These are phyloP conservation scores for Entomortierella parvispora DNA, from an alignment of 192 early-diverging fungal species.

Conservation along the genomic window DNA sequence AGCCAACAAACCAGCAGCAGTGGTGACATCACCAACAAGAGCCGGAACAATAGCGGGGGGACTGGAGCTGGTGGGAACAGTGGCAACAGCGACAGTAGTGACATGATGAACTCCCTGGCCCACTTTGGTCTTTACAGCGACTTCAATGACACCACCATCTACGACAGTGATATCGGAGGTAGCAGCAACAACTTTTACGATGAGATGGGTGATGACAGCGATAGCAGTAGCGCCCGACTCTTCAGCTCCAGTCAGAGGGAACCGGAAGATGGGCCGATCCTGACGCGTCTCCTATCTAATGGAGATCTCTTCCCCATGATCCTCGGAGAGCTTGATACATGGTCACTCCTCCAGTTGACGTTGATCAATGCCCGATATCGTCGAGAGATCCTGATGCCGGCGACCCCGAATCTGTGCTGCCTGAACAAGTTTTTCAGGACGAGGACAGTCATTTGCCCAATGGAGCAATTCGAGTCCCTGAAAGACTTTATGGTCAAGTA, in stretches of 20 bases:
- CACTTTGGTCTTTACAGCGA: no score
- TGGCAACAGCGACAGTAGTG: background rate
- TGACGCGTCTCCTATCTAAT: slow-evolving; percentile 19
- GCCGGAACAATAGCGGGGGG: no score
- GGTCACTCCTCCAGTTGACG: slow-evolving; percentile 25
- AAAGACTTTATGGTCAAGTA: slow-evolving; percentile 52
- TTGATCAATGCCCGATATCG: slow-evolving; percentile 19
- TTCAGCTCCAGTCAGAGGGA: background rate
- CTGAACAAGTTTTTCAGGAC: slow-evolving; percentile 29
- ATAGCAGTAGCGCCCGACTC: background rate
- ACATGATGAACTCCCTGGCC: background rate
- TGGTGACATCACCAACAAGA: background rate
- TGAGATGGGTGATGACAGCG: background rate
- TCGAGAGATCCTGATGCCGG: slow-evolving; percentile 36
- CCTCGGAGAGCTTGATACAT: slow-evolving; percentile 24
- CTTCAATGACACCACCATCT: no score
- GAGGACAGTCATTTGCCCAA: slow-evolving; percentile 37
- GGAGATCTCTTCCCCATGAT: slow-evolving; percentile 36
- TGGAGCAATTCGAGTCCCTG: slow-evolving; percentile 44
- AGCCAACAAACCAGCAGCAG: background rate
- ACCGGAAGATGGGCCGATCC: slow-evolving; percentile 15
- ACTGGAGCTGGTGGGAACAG: no score
- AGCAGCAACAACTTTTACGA: background rate
- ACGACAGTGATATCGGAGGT: background rate
- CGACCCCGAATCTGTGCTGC: slow-evolving; percentile 29